Percentiles rank a stretch among this genome's conserved stretches.
Evolutionary conservation across 1,284 basidiomycete species (phyloP).

Genomic region (Ceratobasidium sp.): DNA sequence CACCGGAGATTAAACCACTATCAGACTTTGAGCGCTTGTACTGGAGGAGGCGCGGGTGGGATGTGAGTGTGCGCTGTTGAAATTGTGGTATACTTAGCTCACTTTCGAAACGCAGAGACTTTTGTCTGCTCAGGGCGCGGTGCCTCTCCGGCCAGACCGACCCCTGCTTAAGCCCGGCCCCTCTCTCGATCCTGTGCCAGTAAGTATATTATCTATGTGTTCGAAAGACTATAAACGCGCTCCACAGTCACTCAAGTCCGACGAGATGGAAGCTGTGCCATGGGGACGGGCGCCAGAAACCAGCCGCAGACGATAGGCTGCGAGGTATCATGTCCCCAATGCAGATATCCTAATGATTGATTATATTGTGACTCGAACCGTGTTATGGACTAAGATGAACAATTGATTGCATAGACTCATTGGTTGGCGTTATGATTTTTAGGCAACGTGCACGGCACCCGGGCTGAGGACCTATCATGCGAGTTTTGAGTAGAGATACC

Average conservation of each 20-base stretch:
- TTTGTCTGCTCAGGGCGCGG: background rate
- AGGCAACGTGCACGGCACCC: no score
- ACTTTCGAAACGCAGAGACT: background rate
- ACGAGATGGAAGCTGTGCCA: background rate
- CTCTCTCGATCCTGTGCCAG: background rate
- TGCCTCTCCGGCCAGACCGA: background rate
- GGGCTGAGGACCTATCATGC: no score
- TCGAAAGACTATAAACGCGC: no score
- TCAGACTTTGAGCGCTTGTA: background rate
- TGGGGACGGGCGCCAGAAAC: background rate
- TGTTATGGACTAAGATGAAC: no score
- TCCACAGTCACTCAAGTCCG: background rate
- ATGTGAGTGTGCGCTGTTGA: background rate
- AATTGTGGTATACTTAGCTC: no score
- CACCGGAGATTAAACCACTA: background rate
- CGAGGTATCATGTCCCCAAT: no score
- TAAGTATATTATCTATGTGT: background rate
- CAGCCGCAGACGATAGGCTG: no score
- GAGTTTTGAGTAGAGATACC: no score
- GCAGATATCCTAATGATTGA: no score
- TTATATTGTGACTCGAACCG: no score
- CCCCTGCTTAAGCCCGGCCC: background rate
- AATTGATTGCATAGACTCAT: no score
- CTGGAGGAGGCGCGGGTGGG: conserved; percentile 4
- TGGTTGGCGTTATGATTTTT: no score